phyloP scores from a whole-genome alignment of 2,329 filamentous ascomycete genomes.

The Pyrenophora seminiperda region DNA sequence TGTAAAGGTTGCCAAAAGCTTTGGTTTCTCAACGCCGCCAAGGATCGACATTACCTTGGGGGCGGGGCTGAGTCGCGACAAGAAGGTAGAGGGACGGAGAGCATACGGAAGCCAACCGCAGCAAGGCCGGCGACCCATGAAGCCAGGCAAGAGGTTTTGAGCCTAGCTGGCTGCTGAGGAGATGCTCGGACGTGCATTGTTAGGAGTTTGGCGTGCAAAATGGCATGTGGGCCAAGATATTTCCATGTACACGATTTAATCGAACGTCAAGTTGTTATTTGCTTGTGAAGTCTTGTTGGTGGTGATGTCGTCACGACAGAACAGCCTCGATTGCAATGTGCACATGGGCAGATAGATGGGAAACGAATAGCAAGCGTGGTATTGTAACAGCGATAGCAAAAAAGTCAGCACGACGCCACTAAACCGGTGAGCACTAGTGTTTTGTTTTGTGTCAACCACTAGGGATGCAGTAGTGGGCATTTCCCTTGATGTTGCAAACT shows the following conservation, averaged over 20 bases:
- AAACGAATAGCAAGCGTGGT: too few species aligned
- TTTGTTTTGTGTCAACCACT: slow-evolving; percentile 4
- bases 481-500: slow-evolving; percentile 4
- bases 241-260: slow-evolving; percentile 5
- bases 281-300: background rate
- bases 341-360: background rate
- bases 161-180: background rate
- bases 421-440: slow-evolving; percentile 14
- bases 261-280: background rate
- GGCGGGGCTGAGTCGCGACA: slow-evolving; percentile 75
- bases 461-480: background rate
- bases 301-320: background rate
- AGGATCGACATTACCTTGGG: slow-evolving; percentile 79
- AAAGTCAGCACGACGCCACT: slow-evolving; percentile 1
- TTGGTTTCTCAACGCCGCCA: slow-evolving; percentile 78
- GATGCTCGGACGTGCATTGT: slow-evolving; percentile 7
- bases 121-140: slow-evolving; percentile 60
- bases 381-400: background rate
- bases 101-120: slow-evolving; percentile 80
- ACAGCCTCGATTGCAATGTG: too few species aligned
- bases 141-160: slow-evolving; percentile 47
- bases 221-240: background rate
- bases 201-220: slow-evolving; percentile 23
- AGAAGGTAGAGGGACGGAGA: slow-evolving; percentile 66
- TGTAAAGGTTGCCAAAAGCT: slow-evolving; percentile 81